Evolutionary conservation across 257 asterid species (phyloP).

Genomic region (Solanum clarkiae): DNA sequence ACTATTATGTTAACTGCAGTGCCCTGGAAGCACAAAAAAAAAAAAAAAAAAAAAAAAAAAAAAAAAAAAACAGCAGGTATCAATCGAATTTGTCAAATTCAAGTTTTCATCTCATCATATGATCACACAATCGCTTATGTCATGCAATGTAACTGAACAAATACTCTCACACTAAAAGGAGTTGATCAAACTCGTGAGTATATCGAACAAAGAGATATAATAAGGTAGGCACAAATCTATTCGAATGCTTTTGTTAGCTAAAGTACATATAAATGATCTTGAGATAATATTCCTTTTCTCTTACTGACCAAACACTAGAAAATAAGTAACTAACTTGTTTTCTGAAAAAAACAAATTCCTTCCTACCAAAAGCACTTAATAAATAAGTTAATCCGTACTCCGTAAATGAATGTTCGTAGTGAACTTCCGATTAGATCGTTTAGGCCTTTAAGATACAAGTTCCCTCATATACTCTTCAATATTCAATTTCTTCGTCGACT

Average conservation of each 20-base stretch:
- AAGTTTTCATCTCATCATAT: background rate
- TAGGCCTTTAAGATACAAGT: background rate
- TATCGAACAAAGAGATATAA: background rate
- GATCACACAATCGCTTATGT: background rate
- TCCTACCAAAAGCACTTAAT: background rate
- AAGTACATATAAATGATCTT: background rate
- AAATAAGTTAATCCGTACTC: background rate
- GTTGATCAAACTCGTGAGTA: background rate
- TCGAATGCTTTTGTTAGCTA: background rate
- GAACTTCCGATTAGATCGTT: background rate
- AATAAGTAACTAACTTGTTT: background rate
- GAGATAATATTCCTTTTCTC: background rate
- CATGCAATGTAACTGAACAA: background rate
- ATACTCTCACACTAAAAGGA: background rate
- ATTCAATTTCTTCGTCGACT: background rate
- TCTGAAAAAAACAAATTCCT: background rate
- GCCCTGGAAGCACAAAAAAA: slow-evolving; percentile 36
- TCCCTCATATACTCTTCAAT: background rate
- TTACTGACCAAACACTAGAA: background rate
- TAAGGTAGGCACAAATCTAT: background rate
- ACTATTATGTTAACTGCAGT: slow-evolving; percentile 80
- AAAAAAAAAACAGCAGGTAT: background rate
- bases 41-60: background rate
- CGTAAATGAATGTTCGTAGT: background rate
- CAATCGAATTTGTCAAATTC: background rate